Evolutionary conservation across 2,329 filamentous ascomycete genomes (phyloP).

Genomic region (Berkeleyomyces rouxiae): DNA sequence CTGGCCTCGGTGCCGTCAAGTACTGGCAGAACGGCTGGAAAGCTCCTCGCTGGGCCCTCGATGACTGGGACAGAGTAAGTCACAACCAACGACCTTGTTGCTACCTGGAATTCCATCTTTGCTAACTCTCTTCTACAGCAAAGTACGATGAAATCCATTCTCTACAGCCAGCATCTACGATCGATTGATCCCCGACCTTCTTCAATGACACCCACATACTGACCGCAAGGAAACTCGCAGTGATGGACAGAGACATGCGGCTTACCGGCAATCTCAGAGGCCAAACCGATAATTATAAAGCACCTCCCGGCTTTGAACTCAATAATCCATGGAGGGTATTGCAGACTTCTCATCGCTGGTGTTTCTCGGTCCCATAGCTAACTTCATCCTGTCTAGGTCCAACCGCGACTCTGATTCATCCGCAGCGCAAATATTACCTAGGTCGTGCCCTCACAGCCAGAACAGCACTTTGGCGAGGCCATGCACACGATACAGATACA

Average conservation of each 20-base stretch:
- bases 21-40: constrained; percentile 44
- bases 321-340: constrained; percentile 48
- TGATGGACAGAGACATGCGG: constrained; percentile 49
- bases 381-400: neutral
- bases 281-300: constrained; percentile 37
- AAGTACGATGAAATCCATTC: constrained; percentile 27
- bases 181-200: neutral
- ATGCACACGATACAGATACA: constrained; percentile 13
- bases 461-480: constrained; percentile 14
- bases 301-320: constrained; percentile 43
- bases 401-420: constrained; percentile 7
- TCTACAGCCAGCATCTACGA: neutral
- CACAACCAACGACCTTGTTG: neutral
- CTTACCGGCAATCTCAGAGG: constrained; percentile 43
- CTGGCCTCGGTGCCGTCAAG: constrained; percentile 39
- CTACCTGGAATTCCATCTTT: neutral
- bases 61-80: constrained; percentile 46
- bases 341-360: neutral
- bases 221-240: constrained; percentile 22
- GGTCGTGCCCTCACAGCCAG: constrained; percentile 10
- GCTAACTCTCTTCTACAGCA: constrained; percentile 29
- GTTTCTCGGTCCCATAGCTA: neutral
- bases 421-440: no score
- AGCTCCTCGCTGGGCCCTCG: constrained; percentile 40
- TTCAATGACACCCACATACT: neutral